phyloP scores from a whole-genome alignment of 2,329 filamentous ascomycete genomes.

The Dendryphion nanum region DNA sequence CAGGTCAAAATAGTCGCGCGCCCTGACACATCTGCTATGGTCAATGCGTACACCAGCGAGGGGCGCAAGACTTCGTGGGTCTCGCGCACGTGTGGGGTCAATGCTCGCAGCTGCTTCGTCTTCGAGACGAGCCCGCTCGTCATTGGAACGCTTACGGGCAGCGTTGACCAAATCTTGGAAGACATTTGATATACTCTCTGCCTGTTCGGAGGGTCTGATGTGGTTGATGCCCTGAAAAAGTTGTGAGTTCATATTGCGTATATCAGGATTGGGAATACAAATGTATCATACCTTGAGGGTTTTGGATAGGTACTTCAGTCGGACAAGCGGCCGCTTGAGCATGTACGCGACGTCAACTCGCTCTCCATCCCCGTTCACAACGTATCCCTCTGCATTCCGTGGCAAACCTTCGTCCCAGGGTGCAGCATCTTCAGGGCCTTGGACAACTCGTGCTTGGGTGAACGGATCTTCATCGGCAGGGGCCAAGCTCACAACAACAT shows the following conservation, averaged over 20 bases:
- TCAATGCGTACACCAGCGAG: constrained; percentile 71
- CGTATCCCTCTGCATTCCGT: constrained; percentile 59
- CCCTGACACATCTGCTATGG: constrained; percentile 75
- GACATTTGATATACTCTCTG: constrained; percentile 57
- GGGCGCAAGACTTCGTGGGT: constrained; percentile 73
- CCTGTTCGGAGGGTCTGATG: constrained; percentile 54
- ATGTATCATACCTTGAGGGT: constrained; percentile 65
- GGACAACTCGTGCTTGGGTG: constrained; percentile 40
- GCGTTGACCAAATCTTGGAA: constrained; percentile 75
- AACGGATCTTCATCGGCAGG: constrained; percentile 65
- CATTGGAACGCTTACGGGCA: constrained; percentile 70
- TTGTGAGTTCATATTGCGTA: constrained; percentile 2
- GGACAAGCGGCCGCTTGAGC: constrained; percentile 81
- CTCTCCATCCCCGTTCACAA: constrained; percentile 73
- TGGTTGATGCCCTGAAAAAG: constrained; percentile 56
- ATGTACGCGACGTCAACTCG: constrained; percentile 92
- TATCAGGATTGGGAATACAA: not conserved
- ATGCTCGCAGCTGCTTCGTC: constrained; percentile 86
- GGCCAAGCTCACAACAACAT: constrained; percentile 89
- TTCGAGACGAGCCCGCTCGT: constrained; percentile 70
- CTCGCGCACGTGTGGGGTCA: constrained; percentile 75
- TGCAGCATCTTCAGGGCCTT: constrained; percentile 48
- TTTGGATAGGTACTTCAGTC: constrained; percentile 84
- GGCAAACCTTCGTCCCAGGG: constrained; percentile 56
- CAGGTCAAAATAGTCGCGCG: constrained; percentile 86